Evolutionary conservation across 208 protist species (phyloP).

Genomic region (Crithidia sp.): DNA sequence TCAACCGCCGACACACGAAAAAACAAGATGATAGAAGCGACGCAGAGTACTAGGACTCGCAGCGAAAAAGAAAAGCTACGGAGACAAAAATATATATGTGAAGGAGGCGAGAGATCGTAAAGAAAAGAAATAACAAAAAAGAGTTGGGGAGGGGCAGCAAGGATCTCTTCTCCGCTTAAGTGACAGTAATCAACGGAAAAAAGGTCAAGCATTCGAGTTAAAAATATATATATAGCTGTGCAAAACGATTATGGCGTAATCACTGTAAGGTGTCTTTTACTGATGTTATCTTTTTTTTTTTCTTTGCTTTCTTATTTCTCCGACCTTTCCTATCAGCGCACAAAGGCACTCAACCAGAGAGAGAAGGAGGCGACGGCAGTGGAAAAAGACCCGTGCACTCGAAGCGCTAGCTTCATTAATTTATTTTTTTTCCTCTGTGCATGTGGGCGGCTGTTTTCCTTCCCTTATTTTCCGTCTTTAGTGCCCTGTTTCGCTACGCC

Average conservation of each 20-base stretch:
- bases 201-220: background rate
- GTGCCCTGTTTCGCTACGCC: background rate
- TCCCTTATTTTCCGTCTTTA: background rate
- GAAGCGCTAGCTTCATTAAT: background rate
- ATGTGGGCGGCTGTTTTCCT: background rate
- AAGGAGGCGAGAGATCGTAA: background rate
- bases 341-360: background rate
- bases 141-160: background rate
- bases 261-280: constrained; percentile 1
- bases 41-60: background rate
- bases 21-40: constrained; percentile 12
- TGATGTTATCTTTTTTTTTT: no score
- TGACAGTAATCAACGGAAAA: constrained; percentile 3
- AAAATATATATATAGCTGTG: background rate
- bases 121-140: constrained; percentile 1
- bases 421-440: background rate
- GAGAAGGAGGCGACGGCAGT: background rate
- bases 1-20: background rate
- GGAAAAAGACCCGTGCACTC: background rate
- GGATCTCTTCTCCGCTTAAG: background rate
- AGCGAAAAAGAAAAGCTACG: background rate
- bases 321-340: background rate
- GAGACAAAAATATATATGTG: background rate
- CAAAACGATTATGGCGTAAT: background rate
- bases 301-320: background rate